Base-by-base conservation (phyloP, 148 eudicot species). In the Drosera capensis region DNA sequence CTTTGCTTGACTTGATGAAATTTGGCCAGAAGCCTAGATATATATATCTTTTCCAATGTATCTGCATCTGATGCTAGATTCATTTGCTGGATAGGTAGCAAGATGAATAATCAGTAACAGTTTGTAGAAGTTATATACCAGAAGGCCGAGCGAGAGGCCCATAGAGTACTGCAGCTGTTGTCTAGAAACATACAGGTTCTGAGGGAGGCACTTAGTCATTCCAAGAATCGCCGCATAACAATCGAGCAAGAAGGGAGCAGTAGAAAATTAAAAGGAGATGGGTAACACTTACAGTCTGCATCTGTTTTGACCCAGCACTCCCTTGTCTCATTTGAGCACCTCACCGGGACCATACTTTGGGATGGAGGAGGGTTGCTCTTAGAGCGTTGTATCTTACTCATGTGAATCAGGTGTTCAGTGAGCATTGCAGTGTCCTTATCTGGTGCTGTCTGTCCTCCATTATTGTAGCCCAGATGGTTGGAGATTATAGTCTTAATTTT, bases 261-360 rank as follows among this genome's bases (percentile, higher is more conserved):
- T 28, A 28, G 7, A 34, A 13, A 5, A 15, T 34, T 2, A 11
- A 34, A 13, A 34, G 11, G 38, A 11, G 38, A 15, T 15, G 2
- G 14, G 38, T 34, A 11, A 26, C 58, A 71, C 88, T 73, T 74
- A 80, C 95, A 80, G 39, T 84, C 75, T 67, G 79, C 64, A 54
- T 84, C 86, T 19, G 82, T 73, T 63, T 80, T 84, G 68, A 80
- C 75, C 90, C 90, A 84, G 68, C 55, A 65, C 53, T 79, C 88
- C 48, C 66, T 66, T 71, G 66, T 77, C 35, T 58, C 76, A 52
- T 43, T 48, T 42, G 66, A 67, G 42, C 68, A 72, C 43, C 52
- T 55, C 15, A 51, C 60, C 20, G 46, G 37, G 18, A 56, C 23
- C 55, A 54, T 52, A 49, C 46, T 42, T 45, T 75, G 56, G 39